Percentiles rank a stretch among this genome's conserved stretches.
Conservation (phyloP, 345 rosid species). For the Streptanthus diversifolius region DNA sequence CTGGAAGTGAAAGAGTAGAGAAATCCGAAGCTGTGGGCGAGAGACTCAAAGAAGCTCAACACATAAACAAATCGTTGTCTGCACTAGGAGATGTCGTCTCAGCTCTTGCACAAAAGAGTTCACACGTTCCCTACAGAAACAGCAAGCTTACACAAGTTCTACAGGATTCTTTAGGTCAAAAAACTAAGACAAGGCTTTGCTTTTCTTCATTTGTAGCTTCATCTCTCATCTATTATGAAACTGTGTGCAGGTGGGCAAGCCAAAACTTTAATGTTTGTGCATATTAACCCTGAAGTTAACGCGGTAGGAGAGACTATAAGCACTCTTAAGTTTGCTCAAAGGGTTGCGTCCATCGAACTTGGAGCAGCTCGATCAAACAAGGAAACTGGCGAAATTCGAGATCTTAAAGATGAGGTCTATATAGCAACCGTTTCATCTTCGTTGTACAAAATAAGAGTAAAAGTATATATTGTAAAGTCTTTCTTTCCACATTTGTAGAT, state of each 20-base stretch:
- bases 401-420: conserved; percentile 86
- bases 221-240: neutral
- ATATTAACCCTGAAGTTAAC: conserved; percentile 81
- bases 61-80: conserved; percentile 87
- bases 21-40: conserved; percentile 97
- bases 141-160: conserved; percentile 97
- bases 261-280: conserved; percentile 93
- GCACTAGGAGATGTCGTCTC: conserved; percentile 95
- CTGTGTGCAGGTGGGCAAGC: conserved; percentile 80
- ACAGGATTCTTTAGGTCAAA: conserved; percentile 87
- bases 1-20: conserved; percentile 98
- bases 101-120: conserved; percentile 91
- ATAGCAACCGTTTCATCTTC: neutral
- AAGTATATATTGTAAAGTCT: neutral
- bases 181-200: neutral
- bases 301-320: conserved; percentile 89
- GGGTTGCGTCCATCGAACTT: conserved; percentile 90
- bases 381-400: conserved; percentile 85
- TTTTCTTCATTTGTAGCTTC: conserved; percentile 3
- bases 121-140: conserved; percentile 88
- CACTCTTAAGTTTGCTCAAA: conserved; percentile 93
- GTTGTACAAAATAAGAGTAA: neutral
- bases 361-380: conserved; percentile 94
- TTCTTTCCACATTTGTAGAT: conserved; percentile 41
- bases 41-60: conserved; percentile 96